Conservation (phyloP, 2,329 filamentous ascomycete genomes). For the Raffaelea deltoideospora region DNA sequence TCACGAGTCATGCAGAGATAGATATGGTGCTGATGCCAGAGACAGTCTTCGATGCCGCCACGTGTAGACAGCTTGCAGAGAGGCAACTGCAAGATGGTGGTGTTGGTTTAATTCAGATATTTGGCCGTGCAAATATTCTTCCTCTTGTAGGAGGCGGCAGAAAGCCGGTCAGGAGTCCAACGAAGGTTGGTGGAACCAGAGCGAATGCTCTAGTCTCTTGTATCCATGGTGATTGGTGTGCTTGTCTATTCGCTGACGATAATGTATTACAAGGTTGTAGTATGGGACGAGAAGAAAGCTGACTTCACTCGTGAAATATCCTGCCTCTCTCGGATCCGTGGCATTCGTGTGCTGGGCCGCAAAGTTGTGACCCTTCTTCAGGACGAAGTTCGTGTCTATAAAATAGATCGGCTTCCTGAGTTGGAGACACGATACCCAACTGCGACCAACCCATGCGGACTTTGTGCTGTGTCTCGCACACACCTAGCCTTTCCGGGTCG, state of each 20-base stretch:
- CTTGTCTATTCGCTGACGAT: neutral
- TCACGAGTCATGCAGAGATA: too few relatives aligned
- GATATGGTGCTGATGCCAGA: neutral
- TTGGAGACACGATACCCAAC: conserved; percentile 70
- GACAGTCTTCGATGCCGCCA: conserved; percentile 57
- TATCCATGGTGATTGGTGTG: neutral
- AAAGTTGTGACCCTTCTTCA: conserved; percentile 69
- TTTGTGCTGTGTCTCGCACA: conserved; percentile 63
- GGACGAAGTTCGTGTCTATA: conserved; percentile 69
- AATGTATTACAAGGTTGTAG: conserved; percentile 43
- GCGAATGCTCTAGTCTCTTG: neutral
- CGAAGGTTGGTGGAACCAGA: too few relatives aligned
- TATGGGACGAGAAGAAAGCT: conserved; percentile 80
- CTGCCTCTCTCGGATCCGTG: conserved; percentile 64
- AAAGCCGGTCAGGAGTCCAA: conserved; percentile 71
- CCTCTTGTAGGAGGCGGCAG: conserved; percentile 81
- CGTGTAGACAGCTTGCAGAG: conserved; percentile 50
- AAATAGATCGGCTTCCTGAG: conserved; percentile 56
- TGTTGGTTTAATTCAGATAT: conserved; percentile 71
- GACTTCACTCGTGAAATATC: conserved; percentile 63
- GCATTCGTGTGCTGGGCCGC: conserved; percentile 60
- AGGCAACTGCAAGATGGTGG: conserved; percentile 61
- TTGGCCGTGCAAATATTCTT: conserved; percentile 73
- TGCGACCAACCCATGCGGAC: conserved; percentile 64
- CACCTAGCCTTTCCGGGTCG: conserved; percentile 73